These are phyloP conservation scores for Cyathus striatus DNA, from an alignment of 768 basidiomycete genomes.

Conservation along the genomic window DNA sequence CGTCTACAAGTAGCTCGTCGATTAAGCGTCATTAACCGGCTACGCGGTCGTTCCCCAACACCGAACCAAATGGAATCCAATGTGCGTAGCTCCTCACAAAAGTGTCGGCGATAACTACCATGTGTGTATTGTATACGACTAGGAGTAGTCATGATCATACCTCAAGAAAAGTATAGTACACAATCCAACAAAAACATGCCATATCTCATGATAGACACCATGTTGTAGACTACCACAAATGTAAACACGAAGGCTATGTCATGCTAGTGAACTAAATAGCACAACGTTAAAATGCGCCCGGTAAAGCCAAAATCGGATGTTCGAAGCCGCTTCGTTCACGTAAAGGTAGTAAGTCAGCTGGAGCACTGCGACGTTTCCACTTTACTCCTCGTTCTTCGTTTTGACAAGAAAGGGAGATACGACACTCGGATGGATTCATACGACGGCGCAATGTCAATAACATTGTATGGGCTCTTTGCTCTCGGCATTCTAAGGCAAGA, in stretches of 20 bases:
- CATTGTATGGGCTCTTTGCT: conserved; percentile 59
- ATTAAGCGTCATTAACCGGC: conserved; percentile 44
- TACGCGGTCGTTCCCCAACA: conserved; percentile 45
- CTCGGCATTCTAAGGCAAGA: conserved; percentile 46
- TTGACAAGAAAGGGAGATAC: conserved; percentile 11
- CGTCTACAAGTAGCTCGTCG: conserved; percentile 36
- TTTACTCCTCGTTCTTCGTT: conserved; percentile 25
- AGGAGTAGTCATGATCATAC: too few species aligned
- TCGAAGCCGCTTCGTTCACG: conserved; percentile 50
- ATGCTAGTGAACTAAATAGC: not conserved
- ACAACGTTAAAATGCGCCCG: conserved; percentile 50
- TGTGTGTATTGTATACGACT: too few species aligned
- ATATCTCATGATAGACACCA: too few species aligned
- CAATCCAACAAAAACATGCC: too few species aligned
- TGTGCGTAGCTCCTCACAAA: not conserved
- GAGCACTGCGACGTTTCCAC: conserved; percentile 56
- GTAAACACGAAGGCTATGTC: not conserved
- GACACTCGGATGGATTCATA: conserved; percentile 34
- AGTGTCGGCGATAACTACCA: too few species aligned
- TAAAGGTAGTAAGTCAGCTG: conserved; percentile 52
- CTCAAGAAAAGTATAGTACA: too few species aligned
- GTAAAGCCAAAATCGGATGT: conserved; percentile 52
- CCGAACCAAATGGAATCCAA: conserved; percentile 15
- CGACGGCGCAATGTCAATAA: conserved; percentile 58
- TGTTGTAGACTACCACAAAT: too few species aligned